Evolutionary conservation across 345 rosid genomes (phyloP), one percentile per base, ranked within the genome.

Genomic region (Euclidium syriacum): DNA sequence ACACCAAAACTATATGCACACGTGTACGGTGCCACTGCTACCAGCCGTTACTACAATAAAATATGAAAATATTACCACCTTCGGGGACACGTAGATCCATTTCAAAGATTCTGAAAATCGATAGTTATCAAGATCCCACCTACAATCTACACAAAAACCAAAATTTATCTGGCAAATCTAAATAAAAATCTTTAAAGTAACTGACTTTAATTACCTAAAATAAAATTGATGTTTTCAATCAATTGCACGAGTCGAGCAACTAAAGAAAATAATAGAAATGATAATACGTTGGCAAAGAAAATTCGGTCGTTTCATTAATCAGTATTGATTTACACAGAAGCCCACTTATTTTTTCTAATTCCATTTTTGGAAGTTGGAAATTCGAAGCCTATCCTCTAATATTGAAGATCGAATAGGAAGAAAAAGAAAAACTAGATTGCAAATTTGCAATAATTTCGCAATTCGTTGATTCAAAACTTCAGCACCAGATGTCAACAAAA

Each of bases 111-210:
- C 74, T 62, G 3, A 5, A 61, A 44, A 24, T 27, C 27, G 56
- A 62, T 69, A 20, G 40, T 68, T 60, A 52, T 51, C 46, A 58
- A 61, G 68, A 69, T 69, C 73, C 60, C 16, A 53, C 68, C 74
- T 26, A 69, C 32, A 51, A n/a, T 11, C 14, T 17, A 34, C 10
- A 68, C 40, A 58, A 58, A 52, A 68, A 12, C 66, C 19, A 41
- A 19, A 0, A 23, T 20, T 14, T 36, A 35, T 55, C 41, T n/a
- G n/a, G 30, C 38, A 51, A 33, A 51, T 42, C 23, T 29, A 58
- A 27, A 5, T 18, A 7, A 39, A 18, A 11, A 27, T 9, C 4
- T 26, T 18, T 19, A 11, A 10, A 52, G 17, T 10, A 20, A 52
- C 46, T 40, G 0, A 11, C 18, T 23, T 54, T 15, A 38, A 14